Conservation (phyloP, 225 moss, liverwort and hornwort species). For the Sphagnum contortum region DNA sequence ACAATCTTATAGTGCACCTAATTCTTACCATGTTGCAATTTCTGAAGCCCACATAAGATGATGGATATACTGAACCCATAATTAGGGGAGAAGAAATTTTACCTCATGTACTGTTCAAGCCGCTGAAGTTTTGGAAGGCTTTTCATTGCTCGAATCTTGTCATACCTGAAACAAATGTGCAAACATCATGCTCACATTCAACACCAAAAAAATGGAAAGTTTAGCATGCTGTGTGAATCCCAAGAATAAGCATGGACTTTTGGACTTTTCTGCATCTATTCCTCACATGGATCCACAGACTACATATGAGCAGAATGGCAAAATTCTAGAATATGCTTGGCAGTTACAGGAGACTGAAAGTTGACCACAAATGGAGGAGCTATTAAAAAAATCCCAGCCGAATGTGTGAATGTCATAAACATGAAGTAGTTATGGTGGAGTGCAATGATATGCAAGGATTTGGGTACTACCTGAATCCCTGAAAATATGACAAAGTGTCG, state of each 20-base stretch:
- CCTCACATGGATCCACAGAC: neutral
- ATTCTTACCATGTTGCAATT: no score
- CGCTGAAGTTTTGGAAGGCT: constrained; percentile 24
- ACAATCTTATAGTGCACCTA: no score
- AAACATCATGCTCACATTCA: neutral
- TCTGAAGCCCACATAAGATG: no score
- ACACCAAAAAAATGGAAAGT: neutral
- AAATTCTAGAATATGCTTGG: neutral
- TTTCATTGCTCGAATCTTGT: constrained; percentile 18
- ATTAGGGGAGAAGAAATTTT: neutral
- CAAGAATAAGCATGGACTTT: neutral
- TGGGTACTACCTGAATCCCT: no score
- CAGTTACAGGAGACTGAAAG: no score
- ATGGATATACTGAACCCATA: no score
- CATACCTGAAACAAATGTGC: constrained; percentile 16
- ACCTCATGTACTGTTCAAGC: constrained; percentile 49
- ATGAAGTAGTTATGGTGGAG: neutral
- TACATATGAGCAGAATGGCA: neutral
- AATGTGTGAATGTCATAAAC: neutral
- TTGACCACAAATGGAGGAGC: no score
- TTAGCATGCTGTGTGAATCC: neutral
- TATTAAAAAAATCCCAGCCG: no score
- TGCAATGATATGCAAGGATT: neutral
- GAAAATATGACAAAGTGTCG: neutral
- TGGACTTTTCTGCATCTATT: neutral